Percentiles rank a stretch among this genome's conserved stretches.
phyloP scores from a whole-genome alignment of 805 yeast genomes.

The Barnettozyma wickerhamii region DNA sequence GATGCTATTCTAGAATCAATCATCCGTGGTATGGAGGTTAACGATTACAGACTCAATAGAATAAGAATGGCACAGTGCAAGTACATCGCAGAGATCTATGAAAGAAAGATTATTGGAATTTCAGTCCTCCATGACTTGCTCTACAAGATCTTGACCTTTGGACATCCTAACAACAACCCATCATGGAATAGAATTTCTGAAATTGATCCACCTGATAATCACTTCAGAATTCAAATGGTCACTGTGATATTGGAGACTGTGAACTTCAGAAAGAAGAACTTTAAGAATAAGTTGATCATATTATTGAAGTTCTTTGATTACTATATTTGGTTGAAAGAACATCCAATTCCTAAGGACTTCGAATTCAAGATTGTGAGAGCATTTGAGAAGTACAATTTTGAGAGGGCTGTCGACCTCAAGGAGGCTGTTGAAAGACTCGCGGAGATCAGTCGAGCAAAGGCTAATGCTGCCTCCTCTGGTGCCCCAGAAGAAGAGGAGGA shows the following conservation, averaged over 20 bases:
- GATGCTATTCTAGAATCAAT: conserved; percentile 67
- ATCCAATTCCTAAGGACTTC: conserved; percentile 60
- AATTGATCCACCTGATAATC: conserved; percentile 63
- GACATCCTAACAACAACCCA: conserved; percentile 61
- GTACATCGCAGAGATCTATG: conserved; percentile 56
- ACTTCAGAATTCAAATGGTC: conserved; percentile 63
- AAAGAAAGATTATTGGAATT: conserved; percentile 41
- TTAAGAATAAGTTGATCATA: conserved; percentile 27
- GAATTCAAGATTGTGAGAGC: conserved; percentile 47
- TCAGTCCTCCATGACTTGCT: conserved; percentile 46
- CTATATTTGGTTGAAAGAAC: conserved; percentile 56
- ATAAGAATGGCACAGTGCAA: conserved; percentile 55
- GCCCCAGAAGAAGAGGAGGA: conserved; percentile 15
- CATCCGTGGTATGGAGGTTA: conserved; percentile 58
- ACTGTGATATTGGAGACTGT: conserved; percentile 37
- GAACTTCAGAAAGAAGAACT: conserved; percentile 15
- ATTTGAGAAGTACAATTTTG: conserved; percentile 34
- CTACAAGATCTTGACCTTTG: conserved; percentile 56
- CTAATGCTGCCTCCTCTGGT: conserved; percentile 17
- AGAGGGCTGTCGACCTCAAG: conserved; percentile 32
- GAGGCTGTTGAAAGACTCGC: conserved; percentile 42
- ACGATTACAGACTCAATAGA: conserved; percentile 56
- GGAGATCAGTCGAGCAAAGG: conserved; percentile 23
- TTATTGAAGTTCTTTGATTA: conserved; percentile 66
- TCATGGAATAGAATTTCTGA: conserved; percentile 34